Percentiles rank a stretch among this genome's conserved stretches.
Conservation (phyloP, 345 rosid genomes). For the Aquilaria sinensis region DNA sequence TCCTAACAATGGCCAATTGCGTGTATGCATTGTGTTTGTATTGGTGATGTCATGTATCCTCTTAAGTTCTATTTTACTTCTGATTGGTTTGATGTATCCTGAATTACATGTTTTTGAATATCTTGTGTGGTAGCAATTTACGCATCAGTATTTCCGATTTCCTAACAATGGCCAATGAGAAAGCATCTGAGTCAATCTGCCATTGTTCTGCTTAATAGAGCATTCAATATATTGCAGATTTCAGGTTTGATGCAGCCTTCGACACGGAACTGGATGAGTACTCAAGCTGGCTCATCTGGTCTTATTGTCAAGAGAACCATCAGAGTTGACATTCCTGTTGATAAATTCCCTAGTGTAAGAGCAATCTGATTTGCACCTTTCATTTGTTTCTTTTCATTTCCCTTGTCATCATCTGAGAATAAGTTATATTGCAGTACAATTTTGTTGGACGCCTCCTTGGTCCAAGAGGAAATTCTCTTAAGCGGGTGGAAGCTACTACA, state of each 20-base stretch:
- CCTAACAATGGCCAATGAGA: too few species aligned
- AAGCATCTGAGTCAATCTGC: too few species aligned
- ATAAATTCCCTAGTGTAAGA: conserved; percentile 73
- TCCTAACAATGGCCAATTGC: too few species aligned
- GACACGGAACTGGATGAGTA: conserved; percentile 69
- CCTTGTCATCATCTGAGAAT: conserved; percentile 16
- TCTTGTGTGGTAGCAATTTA: too few species aligned
- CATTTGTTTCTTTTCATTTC: not conserved
- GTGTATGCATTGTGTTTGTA: too few species aligned
- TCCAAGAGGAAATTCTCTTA: conserved; percentile 96
- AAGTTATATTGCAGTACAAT: conserved; percentile 59
- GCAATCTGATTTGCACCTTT: not conserved
- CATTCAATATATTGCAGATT: conserved; percentile 35
- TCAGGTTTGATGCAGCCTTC: conserved; percentile 52
- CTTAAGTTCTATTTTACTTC: too few species aligned
- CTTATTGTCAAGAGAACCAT: conserved; percentile 80
- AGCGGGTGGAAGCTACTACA: conserved; percentile 94
- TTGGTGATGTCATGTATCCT: too few species aligned
- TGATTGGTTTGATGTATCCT: too few species aligned
- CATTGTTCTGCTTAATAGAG: too few species aligned
- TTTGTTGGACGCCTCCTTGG: conserved; percentile 99
- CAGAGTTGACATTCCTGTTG: conserved; percentile 96
- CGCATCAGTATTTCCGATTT: too few species aligned
- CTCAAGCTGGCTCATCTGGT: conserved; percentile 78
- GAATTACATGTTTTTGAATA: too few species aligned